These are phyloP conservation scores for Selenicereus undatus DNA, from an alignment of 148 eudicot genomes.

Conservation along the genomic window DNA sequence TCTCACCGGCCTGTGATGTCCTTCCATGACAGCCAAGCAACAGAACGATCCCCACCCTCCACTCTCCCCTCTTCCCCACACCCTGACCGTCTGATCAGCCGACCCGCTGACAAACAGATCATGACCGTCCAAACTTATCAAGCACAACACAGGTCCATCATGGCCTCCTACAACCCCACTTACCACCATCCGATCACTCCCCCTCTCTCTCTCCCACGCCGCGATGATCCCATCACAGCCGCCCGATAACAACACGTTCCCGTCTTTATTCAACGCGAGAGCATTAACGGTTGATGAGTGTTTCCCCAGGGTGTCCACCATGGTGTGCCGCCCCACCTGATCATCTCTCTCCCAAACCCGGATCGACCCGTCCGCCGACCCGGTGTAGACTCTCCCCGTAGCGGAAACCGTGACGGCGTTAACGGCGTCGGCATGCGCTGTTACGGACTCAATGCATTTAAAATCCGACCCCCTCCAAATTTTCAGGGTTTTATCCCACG, in stretches of 20 bases:
- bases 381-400: slow-evolving; percentile 31
- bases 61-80: slow-evolving; percentile 25
- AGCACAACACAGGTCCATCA: slow-evolving; percentile 31
- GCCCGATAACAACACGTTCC: slow-evolving; percentile 31
- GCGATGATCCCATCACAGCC: slow-evolving; percentile 31
- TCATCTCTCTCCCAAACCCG: slow-evolving; percentile 28
- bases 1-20: slow-evolving; percentile 34
- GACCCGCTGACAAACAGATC: slow-evolving; percentile 40
- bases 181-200: slow-evolving; percentile 24
- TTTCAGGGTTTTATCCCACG: slow-evolving; percentile 43
- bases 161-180: slow-evolving; percentile 27
- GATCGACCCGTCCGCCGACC: slow-evolving; percentile 35
- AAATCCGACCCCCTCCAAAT: slow-evolving; percentile 31
- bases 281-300: slow-evolving; percentile 37
- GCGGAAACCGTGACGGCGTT: slow-evolving; percentile 28
- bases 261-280: slow-evolving; percentile 31
- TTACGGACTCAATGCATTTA: slow-evolving; percentile 36
- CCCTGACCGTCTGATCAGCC: slow-evolving; percentile 40
- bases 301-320: slow-evolving; percentile 24
- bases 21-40: slow-evolving; percentile 39
- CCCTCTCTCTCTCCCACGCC: slow-evolving; percentile 28
- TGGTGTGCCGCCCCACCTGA: slow-evolving; percentile 1
- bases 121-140: slow-evolving; percentile 23
- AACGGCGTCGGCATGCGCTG: slow-evolving; percentile 40
- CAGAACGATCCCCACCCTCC: slow-evolving; percentile 9